These are phyloP conservation scores for Ramaria rubella DNA, from an alignment of 768 basidiomycete genomes.

Conservation along the genomic window DNA sequence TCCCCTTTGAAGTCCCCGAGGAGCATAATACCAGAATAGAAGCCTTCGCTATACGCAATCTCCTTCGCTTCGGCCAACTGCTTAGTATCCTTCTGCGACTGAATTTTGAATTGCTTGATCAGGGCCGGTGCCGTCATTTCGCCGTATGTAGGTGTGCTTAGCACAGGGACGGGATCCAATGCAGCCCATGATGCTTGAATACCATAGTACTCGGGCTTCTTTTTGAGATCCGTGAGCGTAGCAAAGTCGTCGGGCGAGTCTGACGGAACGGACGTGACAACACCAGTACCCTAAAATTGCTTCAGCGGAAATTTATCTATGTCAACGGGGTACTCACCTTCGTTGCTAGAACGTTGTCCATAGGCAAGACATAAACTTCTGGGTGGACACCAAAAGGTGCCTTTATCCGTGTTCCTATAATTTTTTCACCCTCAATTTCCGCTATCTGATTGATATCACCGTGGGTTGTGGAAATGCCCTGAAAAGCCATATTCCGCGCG, in stretches of 20 bases:
- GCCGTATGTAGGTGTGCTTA: conserved; percentile 88
- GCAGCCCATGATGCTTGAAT: conserved; percentile 85
- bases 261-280: conserved; percentile 96
- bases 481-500: conserved; percentile 97
- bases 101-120: conserved; percentile 86
- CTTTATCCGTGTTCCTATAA: conserved; percentile 85
- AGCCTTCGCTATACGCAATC: conserved; percentile 96
- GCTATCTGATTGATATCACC: conserved; percentile 68
- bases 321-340: conserved; percentile 48
- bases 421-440: conserved; percentile 69
- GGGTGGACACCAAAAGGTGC: conserved; percentile 79
- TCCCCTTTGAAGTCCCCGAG: conserved; percentile 88
- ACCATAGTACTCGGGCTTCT: conserved; percentile 95
- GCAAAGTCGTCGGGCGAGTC: conserved; percentile 97
- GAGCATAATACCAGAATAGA: conserved; percentile 89
- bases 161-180: conserved; percentile 79
- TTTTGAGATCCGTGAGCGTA: conserved; percentile 84
- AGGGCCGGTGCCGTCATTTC: conserved; percentile 81
- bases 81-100: conserved; percentile 90
- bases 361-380: conserved; percentile 94
- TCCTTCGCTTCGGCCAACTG: conserved; percentile 96
- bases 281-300: conserved; percentile 72
- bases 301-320: conserved; percentile 4
- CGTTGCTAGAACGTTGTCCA: conserved; percentile 95
- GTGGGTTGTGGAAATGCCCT: conserved; percentile 68